Conservation (phyloP, 2,329 filamentous ascomycete genomes). For the Colletotrichum sp. region DNA sequence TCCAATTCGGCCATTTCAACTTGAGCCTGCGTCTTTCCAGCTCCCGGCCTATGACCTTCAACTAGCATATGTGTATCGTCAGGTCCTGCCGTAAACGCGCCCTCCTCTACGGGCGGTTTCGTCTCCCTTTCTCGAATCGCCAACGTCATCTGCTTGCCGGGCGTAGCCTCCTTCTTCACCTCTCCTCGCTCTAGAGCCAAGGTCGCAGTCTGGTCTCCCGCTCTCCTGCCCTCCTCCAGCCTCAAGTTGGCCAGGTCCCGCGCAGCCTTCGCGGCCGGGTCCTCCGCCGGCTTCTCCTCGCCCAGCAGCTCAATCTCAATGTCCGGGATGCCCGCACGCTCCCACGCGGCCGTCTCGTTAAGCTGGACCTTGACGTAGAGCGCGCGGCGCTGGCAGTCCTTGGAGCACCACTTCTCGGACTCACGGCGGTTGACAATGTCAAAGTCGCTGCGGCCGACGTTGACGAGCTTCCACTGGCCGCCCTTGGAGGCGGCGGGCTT, state of each 20-base stretch:
- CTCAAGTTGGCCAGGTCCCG: constrained; percentile 45
- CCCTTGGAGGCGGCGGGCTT: constrained; percentile 60
- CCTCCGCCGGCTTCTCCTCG: constrained; percentile 61
- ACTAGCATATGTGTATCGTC: constrained; percentile 49
- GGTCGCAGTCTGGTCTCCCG: constrained; percentile 42
- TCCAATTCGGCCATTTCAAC: constrained; percentile 27
- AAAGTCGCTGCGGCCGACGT: constrained; percentile 56
- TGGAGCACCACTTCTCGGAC: constrained; percentile 86
- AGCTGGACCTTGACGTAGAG: constrained; percentile 91
- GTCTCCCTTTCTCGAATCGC: constrained; percentile 58
- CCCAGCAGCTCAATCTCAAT: constrained; percentile 68
- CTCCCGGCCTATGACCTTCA: constrained; percentile 51
- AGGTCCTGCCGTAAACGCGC: background rate
- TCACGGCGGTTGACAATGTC: constrained; percentile 74
- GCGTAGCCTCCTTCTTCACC: constrained; percentile 18
- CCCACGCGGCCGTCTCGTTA: constrained; percentile 84
- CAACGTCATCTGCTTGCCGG: constrained; percentile 46
- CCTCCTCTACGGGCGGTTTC: constrained; percentile 30
- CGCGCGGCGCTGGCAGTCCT: constrained; percentile 77
- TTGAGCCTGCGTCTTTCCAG: constrained; percentile 26
- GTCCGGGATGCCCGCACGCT: constrained; percentile 66
- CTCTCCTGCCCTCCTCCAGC: constrained; percentile 47
- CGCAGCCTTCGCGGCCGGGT: constrained; percentile 43
- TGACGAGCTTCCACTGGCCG: constrained; percentile 72
- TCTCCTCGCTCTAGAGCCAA: constrained; percentile 58